These are phyloP conservation scores for Salix arbutifolia DNA, from an alignment of 345 rosid species.

Conservation along the genomic window DNA sequence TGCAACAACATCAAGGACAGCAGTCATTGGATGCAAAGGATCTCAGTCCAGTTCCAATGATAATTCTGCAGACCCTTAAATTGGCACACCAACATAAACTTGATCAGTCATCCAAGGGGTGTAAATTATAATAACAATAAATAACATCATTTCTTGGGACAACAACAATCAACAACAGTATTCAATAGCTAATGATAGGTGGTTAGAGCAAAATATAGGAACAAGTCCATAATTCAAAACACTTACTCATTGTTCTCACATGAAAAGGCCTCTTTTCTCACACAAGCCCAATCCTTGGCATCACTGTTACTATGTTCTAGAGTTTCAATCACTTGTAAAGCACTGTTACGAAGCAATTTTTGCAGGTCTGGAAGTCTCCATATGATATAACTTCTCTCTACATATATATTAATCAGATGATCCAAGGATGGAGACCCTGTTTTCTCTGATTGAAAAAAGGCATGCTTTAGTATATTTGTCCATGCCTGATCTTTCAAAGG, in stretches of 20 bases:
- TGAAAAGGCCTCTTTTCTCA: conserved; percentile 73
- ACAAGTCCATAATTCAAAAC: conserved; percentile 1
- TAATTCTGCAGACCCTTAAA: neutral
- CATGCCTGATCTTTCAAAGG: conserved; percentile 80
- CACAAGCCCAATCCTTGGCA: conserved; percentile 71
- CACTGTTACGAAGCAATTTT: conserved; percentile 57
- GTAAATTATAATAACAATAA: neutral
- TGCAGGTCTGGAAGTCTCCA: conserved; percentile 93
- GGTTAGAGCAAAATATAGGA: neutral
- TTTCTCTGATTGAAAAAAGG: conserved; percentile 57
- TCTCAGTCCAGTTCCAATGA: neutral
- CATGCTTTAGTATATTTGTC: conserved; percentile 57
- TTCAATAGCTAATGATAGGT: neutral
- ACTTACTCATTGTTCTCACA: conserved; percentile 79
- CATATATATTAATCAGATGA: conserved; percentile 71
- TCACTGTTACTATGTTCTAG: conserved; percentile 49
- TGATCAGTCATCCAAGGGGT: neutral
- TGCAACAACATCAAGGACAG: neutral
- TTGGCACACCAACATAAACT: neutral
- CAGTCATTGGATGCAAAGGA: neutral
- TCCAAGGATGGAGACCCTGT: conserved; percentile 64
- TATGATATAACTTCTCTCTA: conserved; percentile 70
- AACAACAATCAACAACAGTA: neutral
- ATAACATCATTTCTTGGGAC: neutral
- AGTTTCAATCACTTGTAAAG: conserved; percentile 47